Evolutionary conservation across 2,329 filamentous ascomycete species (phyloP).

Genomic region (Neopestalotiopsis sp.): DNA sequence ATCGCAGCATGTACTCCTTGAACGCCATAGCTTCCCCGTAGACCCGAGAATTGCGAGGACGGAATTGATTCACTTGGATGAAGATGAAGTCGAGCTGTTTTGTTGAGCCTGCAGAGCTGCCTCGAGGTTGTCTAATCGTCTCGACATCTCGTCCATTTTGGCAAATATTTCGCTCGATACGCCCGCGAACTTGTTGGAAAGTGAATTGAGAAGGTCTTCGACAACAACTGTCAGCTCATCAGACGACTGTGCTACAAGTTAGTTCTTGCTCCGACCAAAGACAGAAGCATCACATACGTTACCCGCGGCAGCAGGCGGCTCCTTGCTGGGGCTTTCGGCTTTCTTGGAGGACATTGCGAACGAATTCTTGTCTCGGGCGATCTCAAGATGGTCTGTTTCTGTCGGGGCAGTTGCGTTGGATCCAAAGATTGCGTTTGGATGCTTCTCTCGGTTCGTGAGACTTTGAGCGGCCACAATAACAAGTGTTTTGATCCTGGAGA

Average conservation of each 20-base stretch:
- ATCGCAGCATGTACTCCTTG: background rate
- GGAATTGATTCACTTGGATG: background rate
- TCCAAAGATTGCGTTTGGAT: background rate
- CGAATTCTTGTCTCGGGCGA: background rate
- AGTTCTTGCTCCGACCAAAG: background rate
- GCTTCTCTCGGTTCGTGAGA: background rate
- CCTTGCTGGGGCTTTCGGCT: conserved; percentile 24
- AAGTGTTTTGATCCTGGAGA: background rate
- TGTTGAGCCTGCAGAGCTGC: conserved; percentile 68
- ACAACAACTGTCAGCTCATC: conserved; percentile 78
- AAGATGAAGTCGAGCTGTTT: conserved; percentile 41
- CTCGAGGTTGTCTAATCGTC: conserved; percentile 83
- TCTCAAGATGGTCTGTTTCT: background rate
- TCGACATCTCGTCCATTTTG: conserved; percentile 95
- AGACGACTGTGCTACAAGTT: conserved; percentile 36
- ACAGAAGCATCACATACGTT: background rate
- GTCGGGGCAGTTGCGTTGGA: background rate
- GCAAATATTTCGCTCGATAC: conserved; percentile 87
- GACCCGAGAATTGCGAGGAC: background rate
- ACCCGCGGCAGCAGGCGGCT: background rate
- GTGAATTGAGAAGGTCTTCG: conserved; percentile 83
- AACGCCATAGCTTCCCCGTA: conserved; percentile 5
- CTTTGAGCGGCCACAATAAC: background rate
- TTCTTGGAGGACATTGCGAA: conserved; percentile 34
- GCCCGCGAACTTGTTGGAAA: conserved; percentile 84